Percentiles rank a stretch among this genome's conserved stretches.
phyloP scores from a whole-genome alignment of 768 basidiomycete species.

The Clathrus columnatus region DNA sequence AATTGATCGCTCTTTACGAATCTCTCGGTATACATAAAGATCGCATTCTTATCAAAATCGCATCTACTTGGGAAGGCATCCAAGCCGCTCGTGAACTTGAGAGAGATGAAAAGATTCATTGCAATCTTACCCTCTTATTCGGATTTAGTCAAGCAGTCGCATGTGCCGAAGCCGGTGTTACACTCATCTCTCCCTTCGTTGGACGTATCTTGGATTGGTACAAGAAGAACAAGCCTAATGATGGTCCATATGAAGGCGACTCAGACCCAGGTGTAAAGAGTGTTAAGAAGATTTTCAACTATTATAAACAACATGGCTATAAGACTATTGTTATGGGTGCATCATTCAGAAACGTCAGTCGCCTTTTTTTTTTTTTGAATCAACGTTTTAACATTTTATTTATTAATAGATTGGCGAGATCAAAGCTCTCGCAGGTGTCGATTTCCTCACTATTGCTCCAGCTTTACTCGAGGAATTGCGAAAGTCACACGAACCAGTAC shows the following conservation, averaged over 20 bases:
- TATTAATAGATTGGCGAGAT: constrained; percentile 71
- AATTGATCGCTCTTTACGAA: constrained; percentile 88
- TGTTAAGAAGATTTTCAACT: constrained; percentile 97
- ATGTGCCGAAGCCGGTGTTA: constrained; percentile 96
- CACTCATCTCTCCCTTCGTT: constrained; percentile 98
- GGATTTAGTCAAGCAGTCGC: constrained; percentile 98
- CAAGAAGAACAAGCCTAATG: constrained; percentile 73
- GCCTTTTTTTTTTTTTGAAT: neutral
- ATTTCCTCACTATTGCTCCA: constrained; percentile 95
- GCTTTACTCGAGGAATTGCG: constrained; percentile 87
- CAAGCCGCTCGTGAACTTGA: constrained; percentile 97
- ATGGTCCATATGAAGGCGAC: constrained; percentile 82
- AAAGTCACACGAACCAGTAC: constrained; percentile 65
- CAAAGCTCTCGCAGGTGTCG: constrained; percentile 89
- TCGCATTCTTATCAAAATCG: constrained; percentile 97
- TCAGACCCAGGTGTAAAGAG: constrained; percentile 94
- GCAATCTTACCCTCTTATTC: constrained; percentile 98
- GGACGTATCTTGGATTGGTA: constrained; percentile 99
- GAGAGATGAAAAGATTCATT: constrained; percentile 87
- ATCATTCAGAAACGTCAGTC: constrained; percentile 91
- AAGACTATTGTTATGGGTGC: constrained; percentile 99
- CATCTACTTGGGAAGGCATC: constrained; percentile 99
- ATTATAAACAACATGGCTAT: constrained; percentile 98
- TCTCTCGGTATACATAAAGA: constrained; percentile 91
- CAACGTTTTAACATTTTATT: neutral